These are phyloP conservation scores for Boletus reticuloceps DNA, from an alignment of 768 basidiomycete species.

Conservation along the genomic window DNA sequence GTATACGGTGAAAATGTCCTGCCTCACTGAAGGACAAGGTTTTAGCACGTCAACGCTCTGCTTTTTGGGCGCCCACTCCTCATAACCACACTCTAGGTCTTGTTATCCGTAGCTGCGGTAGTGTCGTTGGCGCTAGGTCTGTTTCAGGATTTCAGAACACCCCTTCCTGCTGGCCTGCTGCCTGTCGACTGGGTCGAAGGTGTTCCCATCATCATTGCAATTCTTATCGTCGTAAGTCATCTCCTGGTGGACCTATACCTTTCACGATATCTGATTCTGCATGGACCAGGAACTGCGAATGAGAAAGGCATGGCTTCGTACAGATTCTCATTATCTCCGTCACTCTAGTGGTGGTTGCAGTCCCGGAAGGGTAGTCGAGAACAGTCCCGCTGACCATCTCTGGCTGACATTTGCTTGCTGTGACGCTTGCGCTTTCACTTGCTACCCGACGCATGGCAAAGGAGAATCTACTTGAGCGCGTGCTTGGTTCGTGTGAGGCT, in stretches of 20 bases:
- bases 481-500: slow-evolving; percentile 94
- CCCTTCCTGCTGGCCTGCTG: slow-evolving; percentile 56
- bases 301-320: slow-evolving; percentile 90
- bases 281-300: slow-evolving; percentile 52
- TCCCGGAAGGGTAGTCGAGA: slow-evolving; percentile 63
- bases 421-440: slow-evolving; percentile 94
- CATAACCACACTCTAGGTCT: slow-evolving; percentile 48
- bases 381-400: neutral
- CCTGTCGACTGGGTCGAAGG: slow-evolving; percentile 98
- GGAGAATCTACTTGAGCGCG: slow-evolving; percentile 92
- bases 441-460: slow-evolving; percentile 98
- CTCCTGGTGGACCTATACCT: neutral
- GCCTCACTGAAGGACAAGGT: slow-evolving; percentile 86
- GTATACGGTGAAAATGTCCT: slow-evolving; percentile 78
- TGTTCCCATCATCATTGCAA: slow-evolving; percentile 76
- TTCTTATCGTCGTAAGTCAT: slow-evolving; percentile 64
- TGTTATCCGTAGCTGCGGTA: slow-evolving; percentile 89
- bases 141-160: slow-evolving; percentile 87
- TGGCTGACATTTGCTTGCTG: slow-evolving; percentile 53
- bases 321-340: slow-evolving; percentile 94
- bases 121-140: slow-evolving; percentile 94
- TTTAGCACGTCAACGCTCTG: slow-evolving; percentile 48
- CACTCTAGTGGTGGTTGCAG: slow-evolving; percentile 85
- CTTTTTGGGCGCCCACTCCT: neutral
- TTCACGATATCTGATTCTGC: slow-evolving; percentile 6